These are phyloP conservation scores for Candida maesae DNA, from an alignment of 805 yeast genomes.

Conservation along the genomic window DNA sequence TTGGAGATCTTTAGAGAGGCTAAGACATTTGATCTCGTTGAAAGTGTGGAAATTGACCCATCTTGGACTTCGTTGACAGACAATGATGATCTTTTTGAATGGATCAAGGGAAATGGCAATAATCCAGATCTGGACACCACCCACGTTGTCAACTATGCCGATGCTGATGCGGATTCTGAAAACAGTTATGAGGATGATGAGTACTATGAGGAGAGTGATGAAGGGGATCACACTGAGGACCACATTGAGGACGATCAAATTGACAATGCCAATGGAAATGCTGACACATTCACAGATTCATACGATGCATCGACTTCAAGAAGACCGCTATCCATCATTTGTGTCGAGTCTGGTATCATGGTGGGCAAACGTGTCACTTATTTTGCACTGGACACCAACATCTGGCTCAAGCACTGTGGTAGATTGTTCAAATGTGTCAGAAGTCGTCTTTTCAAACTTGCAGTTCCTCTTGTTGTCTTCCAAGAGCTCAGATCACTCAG, in stretches of 20 bases:
- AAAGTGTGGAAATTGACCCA: slow-evolving; percentile 10
- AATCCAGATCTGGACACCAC: background rate
- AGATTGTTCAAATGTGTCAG: slow-evolving; percentile 65
- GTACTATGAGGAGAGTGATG: background rate
- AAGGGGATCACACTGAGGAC: background rate
- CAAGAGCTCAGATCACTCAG: slow-evolving; percentile 72
- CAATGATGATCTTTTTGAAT: slow-evolving; percentile 5
- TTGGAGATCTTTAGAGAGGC: slow-evolving; percentile 15
- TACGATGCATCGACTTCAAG: slow-evolving; percentile 1
- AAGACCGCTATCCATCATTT: slow-evolving; percentile 3
- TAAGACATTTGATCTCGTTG: slow-evolving; percentile 14
- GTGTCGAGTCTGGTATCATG: slow-evolving; percentile 16
- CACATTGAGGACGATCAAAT: slow-evolving; percentile 1
- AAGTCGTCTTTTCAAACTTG: slow-evolving; percentile 52
- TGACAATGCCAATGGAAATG: background rate
- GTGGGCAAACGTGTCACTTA: slow-evolving; percentile 11
- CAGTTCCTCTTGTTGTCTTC: slow-evolving; percentile 71
- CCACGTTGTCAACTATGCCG: slow-evolving; percentile 10
- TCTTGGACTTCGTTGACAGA: slow-evolving; percentile 2
- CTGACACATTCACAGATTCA: background rate
- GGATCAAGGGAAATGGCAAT: slow-evolving; percentile 7
- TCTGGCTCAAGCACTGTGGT: slow-evolving; percentile 81
- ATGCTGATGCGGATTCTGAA: slow-evolving; percentile 15
- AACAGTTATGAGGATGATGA: slow-evolving; percentile 8
- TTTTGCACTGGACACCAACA: slow-evolving; percentile 65